Evolutionary conservation across 75 land plant genomes (phyloP).

Genomic region (Ceratopteris richardii): DNA sequence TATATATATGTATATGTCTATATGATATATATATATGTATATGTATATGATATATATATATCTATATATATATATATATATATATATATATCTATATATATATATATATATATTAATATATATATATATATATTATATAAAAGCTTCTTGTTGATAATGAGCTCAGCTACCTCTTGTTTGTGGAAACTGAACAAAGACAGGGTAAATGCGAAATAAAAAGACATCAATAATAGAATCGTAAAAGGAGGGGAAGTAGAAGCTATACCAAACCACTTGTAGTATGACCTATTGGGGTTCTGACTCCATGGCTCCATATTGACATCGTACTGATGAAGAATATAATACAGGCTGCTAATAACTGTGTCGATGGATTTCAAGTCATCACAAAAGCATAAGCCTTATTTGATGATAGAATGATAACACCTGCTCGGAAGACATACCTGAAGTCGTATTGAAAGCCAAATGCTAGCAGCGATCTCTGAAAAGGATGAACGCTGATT

Average conservation of each 20-base stretch:
- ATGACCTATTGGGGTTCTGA: constrained; percentile 35
- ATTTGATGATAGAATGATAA: too few species aligned
- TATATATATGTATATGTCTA: too few species aligned
- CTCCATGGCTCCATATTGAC: constrained; percentile 53
- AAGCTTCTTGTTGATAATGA: too few species aligned
- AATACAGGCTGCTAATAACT: constrained; percentile 77
- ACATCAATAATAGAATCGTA: neutral
- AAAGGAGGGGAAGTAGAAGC: neutral
- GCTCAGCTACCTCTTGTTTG: too few species aligned
- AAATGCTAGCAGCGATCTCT: constrained; percentile 79
- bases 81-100: too few species aligned
- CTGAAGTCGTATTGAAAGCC: constrained; percentile 96
- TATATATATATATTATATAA: too few species aligned
- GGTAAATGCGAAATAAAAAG: neutral
- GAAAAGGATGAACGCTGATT: constrained; percentile 74
- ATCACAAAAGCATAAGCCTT: neutral
- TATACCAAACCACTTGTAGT: constrained; percentile 81
- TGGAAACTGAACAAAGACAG: neutral
- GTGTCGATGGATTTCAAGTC: constrained; percentile 1
- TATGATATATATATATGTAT: too few species aligned
- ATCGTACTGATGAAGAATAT: constrained; percentile 60
- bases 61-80: too few species aligned
- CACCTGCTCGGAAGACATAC: constrained; percentile 19
- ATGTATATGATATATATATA: too few species aligned
- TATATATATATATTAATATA: too few species aligned